Conservation (phyloP, 306 rosid genomes). For the Corylus avellana region DNA sequence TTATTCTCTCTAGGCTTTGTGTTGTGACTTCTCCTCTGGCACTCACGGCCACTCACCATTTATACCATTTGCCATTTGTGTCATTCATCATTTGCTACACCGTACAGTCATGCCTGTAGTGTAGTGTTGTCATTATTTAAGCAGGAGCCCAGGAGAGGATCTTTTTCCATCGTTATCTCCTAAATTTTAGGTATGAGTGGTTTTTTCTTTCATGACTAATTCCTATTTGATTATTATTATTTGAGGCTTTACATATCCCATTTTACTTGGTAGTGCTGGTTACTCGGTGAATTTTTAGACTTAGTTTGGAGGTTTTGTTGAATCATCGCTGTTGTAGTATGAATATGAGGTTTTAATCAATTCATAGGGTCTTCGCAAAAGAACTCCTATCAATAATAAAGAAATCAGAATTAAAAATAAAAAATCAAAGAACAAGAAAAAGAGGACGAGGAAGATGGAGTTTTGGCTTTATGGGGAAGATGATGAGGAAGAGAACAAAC, state of each 20-base stretch:
- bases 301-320: neutral
- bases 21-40: neutral
- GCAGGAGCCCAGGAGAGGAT: neutral
- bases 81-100: neutral
- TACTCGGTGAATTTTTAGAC: neutral
- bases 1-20: neutral
- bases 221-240: neutral
- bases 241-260: neutral
- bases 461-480: neutral
- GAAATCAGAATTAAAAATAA: neutral
- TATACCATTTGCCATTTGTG: neutral
- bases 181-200: neutral
- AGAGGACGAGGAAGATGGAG: neutral
- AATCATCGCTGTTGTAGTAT: neutral
- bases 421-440: neutral
- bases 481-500: neutral
- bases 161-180: neutral
- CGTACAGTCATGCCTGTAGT: neutral
- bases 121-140: neutral
- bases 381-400: neutral
- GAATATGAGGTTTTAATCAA: neutral
- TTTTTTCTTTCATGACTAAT: neutral
- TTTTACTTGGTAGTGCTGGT: neutral
- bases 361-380: neutral
- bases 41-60: no score